Conservation (phyloP, 176 grass and related monocot species). For the Aegilops speltoides region DNA sequence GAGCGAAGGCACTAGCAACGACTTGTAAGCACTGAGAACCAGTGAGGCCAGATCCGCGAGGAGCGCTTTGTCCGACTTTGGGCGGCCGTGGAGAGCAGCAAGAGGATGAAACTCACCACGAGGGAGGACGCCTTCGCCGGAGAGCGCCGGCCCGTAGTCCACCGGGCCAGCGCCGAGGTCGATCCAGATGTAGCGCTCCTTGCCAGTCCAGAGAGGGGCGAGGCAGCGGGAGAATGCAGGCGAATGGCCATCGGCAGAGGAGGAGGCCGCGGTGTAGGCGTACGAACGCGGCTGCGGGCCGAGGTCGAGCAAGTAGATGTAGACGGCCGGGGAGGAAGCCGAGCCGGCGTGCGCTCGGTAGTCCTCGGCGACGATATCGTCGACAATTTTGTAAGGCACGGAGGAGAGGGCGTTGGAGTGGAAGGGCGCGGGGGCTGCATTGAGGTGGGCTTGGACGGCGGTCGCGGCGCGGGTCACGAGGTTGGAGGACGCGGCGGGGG, state of each 20-base stretch:
- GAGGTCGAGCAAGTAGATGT: slow-evolving; percentile 89
- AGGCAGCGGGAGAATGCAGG: slow-evolving; percentile 71
- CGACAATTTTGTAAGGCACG: slow-evolving; percentile 74
- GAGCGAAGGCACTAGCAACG: slow-evolving; percentile 73
- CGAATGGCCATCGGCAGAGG: slow-evolving; percentile 39
- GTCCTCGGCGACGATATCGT: slow-evolving; percentile 63
- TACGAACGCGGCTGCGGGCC: slow-evolving; percentile 60
- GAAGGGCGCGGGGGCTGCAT: slow-evolving; percentile 53
- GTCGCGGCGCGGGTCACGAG: slow-evolving; percentile 12
- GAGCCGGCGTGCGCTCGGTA: slow-evolving; percentile 42
- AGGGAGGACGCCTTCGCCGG: slow-evolving; percentile 81
- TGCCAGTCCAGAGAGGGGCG: slow-evolving; percentile 78
- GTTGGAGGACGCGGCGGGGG: slow-evolving; percentile 23
- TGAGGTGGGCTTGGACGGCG: slow-evolving; percentile 49
- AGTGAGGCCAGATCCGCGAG: slow-evolving; percentile 70
- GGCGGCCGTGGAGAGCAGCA: slow-evolving; percentile 74
- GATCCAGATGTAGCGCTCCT: slow-evolving; percentile 94
- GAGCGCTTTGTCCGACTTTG: slow-evolving; percentile 65
- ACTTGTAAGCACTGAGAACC: slow-evolving; percentile 73
- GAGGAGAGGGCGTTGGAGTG: slow-evolving; percentile 52
- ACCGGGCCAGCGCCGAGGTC: slow-evolving; percentile 84
- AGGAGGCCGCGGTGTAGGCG: slow-evolving; percentile 62
- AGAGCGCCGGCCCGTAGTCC: slow-evolving; percentile 82
- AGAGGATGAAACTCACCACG: slow-evolving; percentile 96
- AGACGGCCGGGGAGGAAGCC: slow-evolving; percentile 53